phyloP scores from a whole-genome alignment of 768 basidiomycete genomes.

The Serendipita sp. region DNA sequence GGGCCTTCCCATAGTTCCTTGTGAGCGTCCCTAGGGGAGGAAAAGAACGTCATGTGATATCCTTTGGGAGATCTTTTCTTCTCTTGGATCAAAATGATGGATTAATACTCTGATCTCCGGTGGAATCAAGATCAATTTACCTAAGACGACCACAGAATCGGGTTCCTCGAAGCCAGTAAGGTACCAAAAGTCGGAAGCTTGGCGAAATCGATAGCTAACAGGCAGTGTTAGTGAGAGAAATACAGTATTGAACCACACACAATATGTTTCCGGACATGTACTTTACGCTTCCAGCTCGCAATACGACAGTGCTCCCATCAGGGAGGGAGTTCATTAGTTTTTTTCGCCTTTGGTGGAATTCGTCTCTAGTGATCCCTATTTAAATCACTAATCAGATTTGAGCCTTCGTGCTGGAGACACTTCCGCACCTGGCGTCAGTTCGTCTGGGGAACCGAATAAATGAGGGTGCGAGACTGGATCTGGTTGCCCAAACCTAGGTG shows the following conservation, averaged over 20 bases:
- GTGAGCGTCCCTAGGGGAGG: constrained; percentile 41
- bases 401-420: background rate
- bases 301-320: constrained; percentile 55
- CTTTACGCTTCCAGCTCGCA: constrained; percentile 62
- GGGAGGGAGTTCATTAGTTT: constrained; percentile 61
- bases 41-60: constrained; percentile 78
- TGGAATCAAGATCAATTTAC: constrained; percentile 22
- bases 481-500: background rate
- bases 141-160: constrained; percentile 71
- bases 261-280: constrained; percentile 70
- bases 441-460: background rate
- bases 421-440: background rate
- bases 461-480: background rate
- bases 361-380: constrained; percentile 48
- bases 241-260: constrained; percentile 26
- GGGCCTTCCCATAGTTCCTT: constrained; percentile 92
- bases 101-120: too few species aligned
- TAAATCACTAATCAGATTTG: background rate
- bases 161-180: constrained; percentile 92
- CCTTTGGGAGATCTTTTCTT: constrained; percentile 54
- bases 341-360: constrained; percentile 58
- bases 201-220: constrained; percentile 82
- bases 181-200: constrained; percentile 88
- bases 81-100: constrained; percentile 26
- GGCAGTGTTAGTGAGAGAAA: constrained; percentile 2